Conservation (phyloP, 148 eudicot species). For the Vaccinium darrowii region DNA sequence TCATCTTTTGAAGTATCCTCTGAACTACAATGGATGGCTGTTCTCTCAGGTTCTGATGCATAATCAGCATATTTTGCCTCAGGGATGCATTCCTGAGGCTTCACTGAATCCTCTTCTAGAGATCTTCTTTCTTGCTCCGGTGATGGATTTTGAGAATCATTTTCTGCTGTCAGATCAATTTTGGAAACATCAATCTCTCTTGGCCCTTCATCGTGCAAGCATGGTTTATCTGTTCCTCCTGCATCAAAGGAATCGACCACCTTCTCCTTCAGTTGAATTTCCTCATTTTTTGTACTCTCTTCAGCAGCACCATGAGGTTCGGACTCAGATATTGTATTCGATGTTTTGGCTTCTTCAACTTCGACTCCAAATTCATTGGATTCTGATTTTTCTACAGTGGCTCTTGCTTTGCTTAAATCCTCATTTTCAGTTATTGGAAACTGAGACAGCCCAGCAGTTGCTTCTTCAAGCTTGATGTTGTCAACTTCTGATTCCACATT, state of each 20-base stretch:
- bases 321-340: neutral
- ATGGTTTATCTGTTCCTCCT: constrained; percentile 10
- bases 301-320: neutral
- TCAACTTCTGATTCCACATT: constrained; percentile 1
- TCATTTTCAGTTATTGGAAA: constrained; percentile 13
- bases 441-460: neutral
- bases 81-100: constrained; percentile 18
- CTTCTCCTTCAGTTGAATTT: neutral
- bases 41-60: constrained; percentile 11
- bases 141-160: constrained; percentile 13
- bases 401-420: neutral
- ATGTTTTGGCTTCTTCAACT: neutral
- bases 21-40: neutral
- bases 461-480: neutral
- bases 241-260: neutral
- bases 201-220: constrained; percentile 3
- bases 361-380: neutral
- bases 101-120: constrained; percentile 13
- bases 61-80: constrained; percentile 17
- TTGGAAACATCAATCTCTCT: constrained; percentile 20
- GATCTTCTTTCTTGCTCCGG: constrained; percentile 11
- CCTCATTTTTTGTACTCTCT: neutral
- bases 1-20: constrained; percentile 15
- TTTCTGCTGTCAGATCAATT: constrained; percentile 7
- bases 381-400: constrained; percentile 10